These are phyloP conservation scores for Escallonia rubra DNA, from an alignment of 129 eudicot species.

Conservation along the genomic window DNA sequence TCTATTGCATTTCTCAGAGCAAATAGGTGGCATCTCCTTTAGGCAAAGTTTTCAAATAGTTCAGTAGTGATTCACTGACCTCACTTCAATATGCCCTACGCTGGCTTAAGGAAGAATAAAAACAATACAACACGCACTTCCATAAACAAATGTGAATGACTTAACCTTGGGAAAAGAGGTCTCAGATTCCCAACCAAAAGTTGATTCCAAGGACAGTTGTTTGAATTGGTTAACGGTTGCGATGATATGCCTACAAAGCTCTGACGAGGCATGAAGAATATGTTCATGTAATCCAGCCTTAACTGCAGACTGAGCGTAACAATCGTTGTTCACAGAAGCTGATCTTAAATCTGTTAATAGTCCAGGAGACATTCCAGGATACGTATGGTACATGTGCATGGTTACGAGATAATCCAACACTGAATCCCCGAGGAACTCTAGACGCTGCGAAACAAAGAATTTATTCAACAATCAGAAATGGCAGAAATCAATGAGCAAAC, in stretches of 20 bases:
- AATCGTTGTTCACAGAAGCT: conserved; percentile 77
- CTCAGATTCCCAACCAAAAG: conserved; percentile 79
- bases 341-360: conserved; percentile 83
- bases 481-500: not conserved
- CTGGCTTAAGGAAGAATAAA: too few species aligned
- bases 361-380: conserved; percentile 82
- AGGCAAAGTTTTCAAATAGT: too few species aligned
- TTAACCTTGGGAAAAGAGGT: conserved; percentile 69
- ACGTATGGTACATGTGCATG: conserved; percentile 39
- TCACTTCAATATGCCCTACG: too few species aligned
- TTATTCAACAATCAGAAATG: not conserved
- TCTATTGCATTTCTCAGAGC: too few species aligned
- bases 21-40: too few species aligned
- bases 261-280: conserved; percentile 66
- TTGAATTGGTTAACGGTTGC: conserved; percentile 28
- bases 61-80: too few species aligned
- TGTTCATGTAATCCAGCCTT: conserved; percentile 63
- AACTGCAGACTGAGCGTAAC: conserved; percentile 69
- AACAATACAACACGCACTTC: not conserved
- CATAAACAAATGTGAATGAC: too few species aligned
- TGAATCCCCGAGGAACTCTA: conserved; percentile 89
- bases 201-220: conserved; percentile 16
- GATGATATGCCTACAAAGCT: conserved; percentile 42
- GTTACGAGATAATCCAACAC: conserved; percentile 80
- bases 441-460: conserved; percentile 40